phyloP scores from a whole-genome alignment of 371 early-diverging fungal species.

The Homolaphlyctis polyrhiza region DNA sequence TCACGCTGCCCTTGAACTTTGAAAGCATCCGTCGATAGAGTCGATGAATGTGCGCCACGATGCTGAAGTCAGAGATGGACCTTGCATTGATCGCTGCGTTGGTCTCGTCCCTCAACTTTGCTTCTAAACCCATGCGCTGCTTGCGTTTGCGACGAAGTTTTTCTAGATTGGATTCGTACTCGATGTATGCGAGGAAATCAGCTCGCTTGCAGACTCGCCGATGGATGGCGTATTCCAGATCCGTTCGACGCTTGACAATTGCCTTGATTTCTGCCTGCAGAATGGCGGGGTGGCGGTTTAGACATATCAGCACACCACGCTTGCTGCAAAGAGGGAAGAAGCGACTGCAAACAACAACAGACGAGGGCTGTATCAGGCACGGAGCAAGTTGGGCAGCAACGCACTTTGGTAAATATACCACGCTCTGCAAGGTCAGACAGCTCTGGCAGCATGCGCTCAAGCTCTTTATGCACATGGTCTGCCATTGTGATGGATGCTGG shows the following conservation, averaged over 20 bases:
- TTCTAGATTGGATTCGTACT: constrained; percentile 91
- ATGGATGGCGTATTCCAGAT: constrained; percentile 81
- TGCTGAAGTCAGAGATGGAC: constrained; percentile 60
- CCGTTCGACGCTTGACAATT: constrained; percentile 83
- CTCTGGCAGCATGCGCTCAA: constrained; percentile 93
- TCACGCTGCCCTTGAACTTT: constrained; percentile 74
- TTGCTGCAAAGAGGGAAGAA: neutral
- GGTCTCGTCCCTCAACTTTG: too few relatives aligned
- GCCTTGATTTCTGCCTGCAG: constrained; percentile 71
- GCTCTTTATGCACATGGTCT: constrained; percentile 83
- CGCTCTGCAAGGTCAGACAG: constrained; percentile 79
- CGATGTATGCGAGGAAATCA: constrained; percentile 85
- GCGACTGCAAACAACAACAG: neutral
- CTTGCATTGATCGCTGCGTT: constrained; percentile 5
- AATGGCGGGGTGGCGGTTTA: neutral
- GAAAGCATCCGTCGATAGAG: constrained; percentile 76
- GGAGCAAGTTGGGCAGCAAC: neutral
- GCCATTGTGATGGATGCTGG: too few relatives aligned
- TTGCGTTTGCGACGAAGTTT: constrained; percentile 75
- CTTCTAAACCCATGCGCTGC: constrained; percentile 53
- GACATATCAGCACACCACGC: neutral
- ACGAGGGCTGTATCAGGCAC: neutral
- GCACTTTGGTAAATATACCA: constrained; percentile 70
- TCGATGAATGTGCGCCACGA: constrained; percentile 59
- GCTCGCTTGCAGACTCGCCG: constrained; percentile 67